Evolutionary conservation across 805 yeast species (phyloP), one percentile per base, ranked within the genome.

Genomic region (Debaryomyces tyrocola): DNA sequence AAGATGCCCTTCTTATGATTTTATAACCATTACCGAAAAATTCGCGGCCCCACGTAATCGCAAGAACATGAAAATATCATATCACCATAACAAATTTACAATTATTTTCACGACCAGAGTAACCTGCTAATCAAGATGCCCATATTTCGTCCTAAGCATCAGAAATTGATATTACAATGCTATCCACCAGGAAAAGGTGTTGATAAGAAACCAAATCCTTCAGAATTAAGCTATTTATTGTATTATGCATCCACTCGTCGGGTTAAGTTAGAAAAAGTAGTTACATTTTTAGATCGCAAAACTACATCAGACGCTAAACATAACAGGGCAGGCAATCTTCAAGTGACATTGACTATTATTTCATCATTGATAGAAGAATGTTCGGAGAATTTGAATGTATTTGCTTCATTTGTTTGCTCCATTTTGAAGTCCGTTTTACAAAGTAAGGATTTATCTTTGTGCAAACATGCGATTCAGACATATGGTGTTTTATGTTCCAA

Each of bases 191-290:
- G 97, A 1, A 78, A 90, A 50, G 85, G 83, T 6, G 78, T 79
- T 5, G 98, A 91, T 59, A 91, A 91, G 69, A 85, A 86, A 57
- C 96, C 99, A 12, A 91, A 92, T 63, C 83, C 96, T 2, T 89
- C 96, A 17, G 98, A 94, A 63, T 76, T 95, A 40, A 85, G 95
- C 48, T 90, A 90, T 61, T 74, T 92, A 54, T 69, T 92, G 28
- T 92, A 87, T 72, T 92, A 92, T 64, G 96, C 96, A 17, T 84
- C 95, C 35, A 85, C 97, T 4, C 76, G 97, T 56, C 76, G 97
- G 45, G 85, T 90, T 28, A 92, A 94, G 63, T 74, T 94, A 51
- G 94, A 88, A 55, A 92, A 92, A 59, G 96, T 92, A 17, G 86
- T 90, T 20, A 69, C 71, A 4, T 88, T 84, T 61, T 64, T 92